Base-by-base conservation (phyloP, 805 yeast genomes). In the Jamesozyma hellenica region DNA sequence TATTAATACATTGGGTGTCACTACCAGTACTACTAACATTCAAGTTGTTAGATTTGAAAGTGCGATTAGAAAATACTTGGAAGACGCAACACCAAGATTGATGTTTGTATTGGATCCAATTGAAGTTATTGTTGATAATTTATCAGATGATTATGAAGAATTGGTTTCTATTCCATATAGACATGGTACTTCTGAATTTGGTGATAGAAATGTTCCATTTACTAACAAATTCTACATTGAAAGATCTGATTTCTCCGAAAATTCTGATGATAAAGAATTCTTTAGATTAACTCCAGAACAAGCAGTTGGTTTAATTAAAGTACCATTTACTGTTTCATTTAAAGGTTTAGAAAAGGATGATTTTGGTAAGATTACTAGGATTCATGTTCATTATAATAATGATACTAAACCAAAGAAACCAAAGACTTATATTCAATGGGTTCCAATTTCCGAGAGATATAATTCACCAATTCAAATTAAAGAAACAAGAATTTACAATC, bases 391-490 rank as follows among this genome's bases (percentile, higher is more conserved):
- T 52, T 92, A 90, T 56, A 83, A 87, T 56, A 76, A 75, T 46
- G 84, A 21, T 7, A 15, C 75, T 40, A 65, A 61, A 37, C 68
- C 68, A 48, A 74, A 70, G 61, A 86, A 84, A 58, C 98, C 98
- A 56, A 92, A 90, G 75, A 88, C 98, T 9, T 92, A 71, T 59
- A 87, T 92, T 56, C 98, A 92, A 66, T 92, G 98, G 98, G 79
- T 92, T 38, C 94, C 96, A 38, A 76, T 77, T 46, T 68, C 79
- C 17, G 65, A 67, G 26, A 72, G 74, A 44, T 67, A 75, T 52
- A 65, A 67, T 32, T 77, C 86, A 9, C 88, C 90, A 4, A 68
- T 82, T 35, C 63, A 63, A 39, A 61, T 92, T 41, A 62, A 70
- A 25, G 94, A 92, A 64, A 82, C 88, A 19, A 78, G 97, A 64